Conservation (phyloP, 2,329 filamentous ascomycete genomes). For the Davidsoniella neocaledoniae region DNA sequence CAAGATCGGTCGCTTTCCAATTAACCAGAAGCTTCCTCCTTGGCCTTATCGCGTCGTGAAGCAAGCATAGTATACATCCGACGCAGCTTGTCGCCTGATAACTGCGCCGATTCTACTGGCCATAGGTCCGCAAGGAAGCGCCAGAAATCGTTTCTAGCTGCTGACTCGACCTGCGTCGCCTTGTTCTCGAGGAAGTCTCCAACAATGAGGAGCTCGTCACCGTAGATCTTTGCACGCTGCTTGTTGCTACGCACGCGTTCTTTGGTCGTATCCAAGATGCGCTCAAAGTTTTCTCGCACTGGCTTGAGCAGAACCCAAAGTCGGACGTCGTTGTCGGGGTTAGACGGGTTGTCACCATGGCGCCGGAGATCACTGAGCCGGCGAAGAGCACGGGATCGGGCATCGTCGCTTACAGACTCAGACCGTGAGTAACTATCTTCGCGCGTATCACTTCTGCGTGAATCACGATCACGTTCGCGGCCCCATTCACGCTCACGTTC, state of each 20-base stretch:
- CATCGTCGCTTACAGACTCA: slow-evolving; percentile 20
- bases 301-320: slow-evolving; percentile 37
- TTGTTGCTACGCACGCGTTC: slow-evolving; percentile 46
- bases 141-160: slow-evolving; percentile 34
- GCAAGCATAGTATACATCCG: slow-evolving; percentile 28
- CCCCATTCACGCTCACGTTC: slow-evolving; percentile 16
- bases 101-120: slow-evolving; percentile 24
- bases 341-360: slow-evolving; percentile 32
- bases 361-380: slow-evolving; percentile 27
- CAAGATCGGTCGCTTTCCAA: background rate
- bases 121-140: slow-evolving; percentile 29
- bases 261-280: slow-evolving; percentile 42
- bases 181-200: slow-evolving; percentile 41
- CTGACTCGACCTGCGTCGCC: slow-evolving; percentile 19
- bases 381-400: slow-evolving; percentile 24
- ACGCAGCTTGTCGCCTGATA: slow-evolving; percentile 27
- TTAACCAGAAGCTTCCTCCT: slow-evolving; percentile 1
- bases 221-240: slow-evolving; percentile 43
- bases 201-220: slow-evolving; percentile 42
- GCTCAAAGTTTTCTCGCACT: slow-evolving; percentile 41
- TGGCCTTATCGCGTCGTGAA: slow-evolving; percentile 17
- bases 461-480: slow-evolving; percentile 22
- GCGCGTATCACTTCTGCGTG: slow-evolving; percentile 41
- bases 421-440: slow-evolving; percentile 51
- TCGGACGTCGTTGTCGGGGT: slow-evolving; percentile 28